A percentile compares a stretch with the other conserved stretches of the same genome.
phyloP scores from a whole-genome alignment of 805 yeast genomes.

The Torulaspora quercuum region DNA sequence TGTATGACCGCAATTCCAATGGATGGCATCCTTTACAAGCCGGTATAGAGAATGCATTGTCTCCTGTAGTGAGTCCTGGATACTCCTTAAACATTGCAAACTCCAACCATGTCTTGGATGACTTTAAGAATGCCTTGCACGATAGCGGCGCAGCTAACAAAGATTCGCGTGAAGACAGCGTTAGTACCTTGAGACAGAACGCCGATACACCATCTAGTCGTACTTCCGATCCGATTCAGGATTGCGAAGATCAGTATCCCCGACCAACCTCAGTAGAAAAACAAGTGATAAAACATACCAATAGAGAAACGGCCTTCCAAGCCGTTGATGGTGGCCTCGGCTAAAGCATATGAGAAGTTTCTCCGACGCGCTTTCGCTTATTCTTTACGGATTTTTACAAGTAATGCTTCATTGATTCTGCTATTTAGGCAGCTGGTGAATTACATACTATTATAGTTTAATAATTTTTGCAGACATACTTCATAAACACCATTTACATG shows the following conservation, averaged over 20 bases:
- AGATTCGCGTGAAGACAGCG: conserved; percentile 9
- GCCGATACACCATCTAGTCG: conserved; percentile 5
- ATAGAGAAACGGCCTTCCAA: conserved; percentile 10
- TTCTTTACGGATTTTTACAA: too few relatives aligned
- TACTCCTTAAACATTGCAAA: conserved; percentile 24
- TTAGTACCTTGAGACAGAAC: conserved; percentile 9
- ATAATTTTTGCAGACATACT: too few relatives aligned
- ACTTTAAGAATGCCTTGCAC: conserved; percentile 24
- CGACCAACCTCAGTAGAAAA: conserved; percentile 13
- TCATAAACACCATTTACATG: too few relatives aligned
- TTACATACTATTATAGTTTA: neutral
- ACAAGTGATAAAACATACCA: conserved; percentile 11
- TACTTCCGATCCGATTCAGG: conserved; percentile 4
- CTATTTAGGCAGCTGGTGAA: too few relatives aligned
- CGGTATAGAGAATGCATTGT: conserved; percentile 12
- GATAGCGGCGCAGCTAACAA: conserved; percentile 1
- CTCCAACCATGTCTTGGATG: conserved; percentile 24
- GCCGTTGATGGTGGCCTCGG: conserved; percentile 7
- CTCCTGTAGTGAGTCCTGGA: conserved; percentile 17
- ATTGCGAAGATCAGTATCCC: conserved; percentile 1
- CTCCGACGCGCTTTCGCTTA: too few relatives aligned
- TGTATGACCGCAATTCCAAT: conserved; percentile 31
- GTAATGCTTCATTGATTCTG: too few relatives aligned
- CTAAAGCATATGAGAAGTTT: too few relatives aligned
- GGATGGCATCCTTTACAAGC: conserved; percentile 31